These are phyloP conservation scores for Linnemannia zychae DNA, from an alignment of 192 early-diverging fungal species.

Conservation along the genomic window DNA sequence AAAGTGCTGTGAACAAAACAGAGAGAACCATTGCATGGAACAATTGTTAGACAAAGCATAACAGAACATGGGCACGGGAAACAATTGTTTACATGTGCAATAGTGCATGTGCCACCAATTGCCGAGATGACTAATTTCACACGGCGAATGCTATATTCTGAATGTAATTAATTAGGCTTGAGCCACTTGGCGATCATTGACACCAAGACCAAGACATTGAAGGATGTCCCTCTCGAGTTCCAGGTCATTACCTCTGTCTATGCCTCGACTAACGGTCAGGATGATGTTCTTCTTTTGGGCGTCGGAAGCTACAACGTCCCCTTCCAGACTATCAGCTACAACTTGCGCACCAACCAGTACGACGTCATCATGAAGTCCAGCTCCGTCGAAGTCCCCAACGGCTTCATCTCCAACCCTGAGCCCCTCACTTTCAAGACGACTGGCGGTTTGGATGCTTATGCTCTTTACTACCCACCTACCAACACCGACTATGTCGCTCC, in stretches of 20 bases:
- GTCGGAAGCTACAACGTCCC: conserved; percentile 51
- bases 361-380: conserved; percentile 47
- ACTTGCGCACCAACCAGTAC: conserved; percentile 42
- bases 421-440: conserved; percentile 75
- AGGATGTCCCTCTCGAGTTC: conserved; percentile 46
- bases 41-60: no score
- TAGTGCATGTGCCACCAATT: neutral
- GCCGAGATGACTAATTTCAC: neutral
- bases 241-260: conserved; percentile 33
- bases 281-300: conserved; percentile 38
- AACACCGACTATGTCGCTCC: conserved; percentile 68
- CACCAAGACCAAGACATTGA: conserved; percentile 32
- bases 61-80: no score
- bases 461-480: conserved; percentile 74
- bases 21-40: no score
- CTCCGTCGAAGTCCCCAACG: conserved; percentile 42
- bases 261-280: conserved; percentile 21
- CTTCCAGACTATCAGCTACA: conserved; percentile 30
- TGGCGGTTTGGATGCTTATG: conserved; percentile 61
- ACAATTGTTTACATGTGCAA: no score
- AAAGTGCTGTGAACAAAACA: no score
- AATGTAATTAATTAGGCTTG: conserved; percentile 5
- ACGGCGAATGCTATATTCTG: neutral
- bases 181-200: conserved; percentile 34
- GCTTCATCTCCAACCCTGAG: conserved; percentile 73